Base-by-base conservation (phyloP, 2,329 filamentous ascomycete species). In the Aschersonia sp. region DNA sequence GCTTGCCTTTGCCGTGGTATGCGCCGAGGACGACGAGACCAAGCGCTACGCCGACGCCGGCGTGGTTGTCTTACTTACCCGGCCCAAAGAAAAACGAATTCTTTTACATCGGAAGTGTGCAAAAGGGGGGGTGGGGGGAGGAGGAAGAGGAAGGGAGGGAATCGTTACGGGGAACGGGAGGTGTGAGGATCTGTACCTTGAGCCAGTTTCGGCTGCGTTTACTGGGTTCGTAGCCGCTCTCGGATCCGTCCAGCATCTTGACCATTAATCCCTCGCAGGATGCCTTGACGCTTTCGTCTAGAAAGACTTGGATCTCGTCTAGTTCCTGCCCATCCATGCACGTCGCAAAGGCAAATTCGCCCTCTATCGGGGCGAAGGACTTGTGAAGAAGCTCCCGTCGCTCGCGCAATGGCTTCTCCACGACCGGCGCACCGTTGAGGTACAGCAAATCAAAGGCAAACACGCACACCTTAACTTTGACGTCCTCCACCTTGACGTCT, bases 251-350 rank as follows among this genome's bases (percentile, higher is more conserved):
- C 50, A 98, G 69, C 92, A 98, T 98, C 71, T 98, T 98, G 11
- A 98, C 92, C 92, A 98, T 98, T 47, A 98, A 72, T 9, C 92
- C 92, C 69, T 98, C 92, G 60, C 92, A 98, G 0, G 87, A 94
- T 2, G 89, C 87, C 64, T 95, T 95, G 53, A 98, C 84, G 57
- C 86, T 92, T 50, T 97, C 90, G 58, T 98, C 92, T 2, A 98
- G 74, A 57, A 98, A 84, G 1, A 73, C 75, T 60, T 97, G 90
- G 47, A 98, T 98, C 58, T 94, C 87, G 47, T 97, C 90, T 4
- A 98, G 73, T 55, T 95, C 87, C 57, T 83, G 85, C 9, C 86
- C 86, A 59, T 98, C 75, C 69, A 88, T 92, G 56, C 76, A 82
- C 35, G 87, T 88, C 8, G 92, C 92, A 55, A 95, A 92, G 0